Evolutionary conservation across 306 rosid genomes (phyloP), one percentile per base, ranked within the genome.

Genomic region (Malus asiatica): DNA sequence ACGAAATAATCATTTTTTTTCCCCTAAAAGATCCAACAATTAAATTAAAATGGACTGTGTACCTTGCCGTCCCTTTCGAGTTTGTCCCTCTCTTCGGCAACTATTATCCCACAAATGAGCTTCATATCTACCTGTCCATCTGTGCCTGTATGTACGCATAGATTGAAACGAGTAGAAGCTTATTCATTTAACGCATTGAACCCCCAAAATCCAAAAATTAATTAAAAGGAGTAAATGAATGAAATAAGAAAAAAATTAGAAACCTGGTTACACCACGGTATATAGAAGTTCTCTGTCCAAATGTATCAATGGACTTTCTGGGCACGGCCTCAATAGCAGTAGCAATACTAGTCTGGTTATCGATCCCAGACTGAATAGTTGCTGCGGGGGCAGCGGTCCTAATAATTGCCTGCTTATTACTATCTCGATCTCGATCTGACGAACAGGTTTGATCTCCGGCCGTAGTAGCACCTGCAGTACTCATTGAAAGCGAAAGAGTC

Each of bases 241-340:
- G 53, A 22, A 12, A 72, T 10, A 18, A 14, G 46, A 40, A 38
- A 4, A 19, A 8, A 35, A 35, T 45, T 22, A 35, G 44, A 15
- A 42, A 92, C 98, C 98, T 91, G 38, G 98, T 93, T 42, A 93
- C 98, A 77, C 98, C 98, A 57, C 98, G 98, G 88, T 93, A 93
- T 14, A 93, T 93, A 52, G 98, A 93, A 77, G 98, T 93, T 61
- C 98, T 89, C 65, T 93, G 98, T 40, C 98, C 98, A 64, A 93
- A 93, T 0, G 98, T 93, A 57, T 93, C 98, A 71, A 88, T 80
- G 80, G 96, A 83, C 74, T 93, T 93, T 80, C 88, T 89, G 3
- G 89, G 84, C 6, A 74, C 84, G 40, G 77, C 74, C 68, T 89
- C 96, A 59, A 58, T 62, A 22, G 83, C 78, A 14, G 81, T 77